Conservation (phyloP, 176 grass and related monocot species). For the Pontederia paniculata region DNA sequence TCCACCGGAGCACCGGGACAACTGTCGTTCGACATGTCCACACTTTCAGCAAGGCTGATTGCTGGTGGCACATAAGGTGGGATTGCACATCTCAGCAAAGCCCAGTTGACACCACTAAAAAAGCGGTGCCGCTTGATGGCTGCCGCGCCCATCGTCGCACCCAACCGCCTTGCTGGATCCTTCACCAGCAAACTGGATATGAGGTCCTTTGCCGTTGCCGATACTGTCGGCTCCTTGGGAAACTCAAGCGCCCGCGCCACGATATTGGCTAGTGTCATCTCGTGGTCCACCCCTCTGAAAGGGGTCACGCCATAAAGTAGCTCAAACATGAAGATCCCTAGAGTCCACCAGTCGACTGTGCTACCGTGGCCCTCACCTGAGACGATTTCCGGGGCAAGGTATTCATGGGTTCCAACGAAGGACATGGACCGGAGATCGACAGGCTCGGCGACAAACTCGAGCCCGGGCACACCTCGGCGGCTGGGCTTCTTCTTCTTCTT, state of each 20-base stretch:
- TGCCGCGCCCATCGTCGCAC: background rate
- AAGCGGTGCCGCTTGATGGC: background rate
- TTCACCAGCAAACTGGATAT: background rate
- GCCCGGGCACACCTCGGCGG: background rate
- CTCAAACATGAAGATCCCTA: background rate
- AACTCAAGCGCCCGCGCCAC: constrained; percentile 1
- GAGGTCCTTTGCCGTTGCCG: background rate
- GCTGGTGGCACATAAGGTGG: constrained; percentile 56
- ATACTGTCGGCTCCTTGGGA: background rate
- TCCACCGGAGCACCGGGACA: constrained; percentile 39
- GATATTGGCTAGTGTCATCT: background rate
- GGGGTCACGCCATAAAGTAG: background rate
- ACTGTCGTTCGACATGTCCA: constrained; percentile 22
- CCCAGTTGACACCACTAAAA: background rate
- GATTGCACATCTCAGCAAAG: constrained; percentile 47
- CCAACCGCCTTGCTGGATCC: background rate
- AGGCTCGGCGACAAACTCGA: constrained; percentile 7
- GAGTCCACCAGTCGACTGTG: background rate
- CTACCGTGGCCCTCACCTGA: background rate
- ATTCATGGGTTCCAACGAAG: background rate
- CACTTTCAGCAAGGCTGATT: constrained; percentile 13
- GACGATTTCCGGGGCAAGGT: background rate
- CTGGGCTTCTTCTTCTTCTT: constrained; percentile 28
- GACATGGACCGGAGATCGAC: background rate
- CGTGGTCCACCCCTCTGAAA: background rate